Evolutionary conservation across 108 stramenopile genomes (phyloP).

Genomic region (Nitzschia inconspicua): DNA sequence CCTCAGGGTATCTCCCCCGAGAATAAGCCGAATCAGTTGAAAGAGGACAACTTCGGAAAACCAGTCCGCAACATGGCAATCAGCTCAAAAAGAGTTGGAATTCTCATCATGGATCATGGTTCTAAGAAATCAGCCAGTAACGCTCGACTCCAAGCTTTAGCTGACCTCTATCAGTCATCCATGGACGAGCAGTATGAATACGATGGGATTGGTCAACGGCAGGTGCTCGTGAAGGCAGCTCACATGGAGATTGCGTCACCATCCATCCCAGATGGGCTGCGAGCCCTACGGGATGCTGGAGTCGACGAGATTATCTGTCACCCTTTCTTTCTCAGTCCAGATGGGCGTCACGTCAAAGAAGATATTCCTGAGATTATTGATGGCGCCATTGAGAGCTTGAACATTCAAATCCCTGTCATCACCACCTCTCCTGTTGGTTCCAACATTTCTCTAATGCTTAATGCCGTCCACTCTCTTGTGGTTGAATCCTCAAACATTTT

Average conservation of each 20-base stretch:
- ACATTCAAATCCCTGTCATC: constrained; percentile 35
- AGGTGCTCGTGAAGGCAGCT: constrained; percentile 61
- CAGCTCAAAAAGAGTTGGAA: constrained; percentile 56
- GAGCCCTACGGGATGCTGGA: constrained; percentile 44
- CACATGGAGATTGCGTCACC: constrained; percentile 94
- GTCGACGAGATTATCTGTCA: constrained; percentile 81
- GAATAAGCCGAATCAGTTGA: not conserved
- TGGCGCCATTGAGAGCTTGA: constrained; percentile 54
- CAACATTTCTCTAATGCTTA: constrained; percentile 48
- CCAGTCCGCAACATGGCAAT: not conserved
- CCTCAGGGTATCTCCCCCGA: constrained; percentile 46
- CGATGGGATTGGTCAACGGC: not conserved
- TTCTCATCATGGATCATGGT: constrained; percentile 92
- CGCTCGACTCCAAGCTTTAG: constrained; percentile 65
- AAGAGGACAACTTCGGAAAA: constrained; percentile 4
- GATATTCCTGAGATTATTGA: constrained; percentile 85
- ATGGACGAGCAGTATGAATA: constrained; percentile 6
- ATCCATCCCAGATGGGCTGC: constrained; percentile 67
- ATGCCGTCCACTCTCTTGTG: constrained; percentile 44
- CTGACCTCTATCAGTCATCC: constrained; percentile 58
- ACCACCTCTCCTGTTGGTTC: constrained; percentile 53
- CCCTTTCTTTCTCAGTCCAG: constrained; percentile 86
- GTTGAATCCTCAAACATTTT: constrained; percentile 11
- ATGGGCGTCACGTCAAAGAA: constrained; percentile 78
- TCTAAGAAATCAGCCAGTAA: constrained; percentile 77